Conservation (phyloP, 2,329 filamentous ascomycete genomes). For the Juglanconis juglandina region DNA sequence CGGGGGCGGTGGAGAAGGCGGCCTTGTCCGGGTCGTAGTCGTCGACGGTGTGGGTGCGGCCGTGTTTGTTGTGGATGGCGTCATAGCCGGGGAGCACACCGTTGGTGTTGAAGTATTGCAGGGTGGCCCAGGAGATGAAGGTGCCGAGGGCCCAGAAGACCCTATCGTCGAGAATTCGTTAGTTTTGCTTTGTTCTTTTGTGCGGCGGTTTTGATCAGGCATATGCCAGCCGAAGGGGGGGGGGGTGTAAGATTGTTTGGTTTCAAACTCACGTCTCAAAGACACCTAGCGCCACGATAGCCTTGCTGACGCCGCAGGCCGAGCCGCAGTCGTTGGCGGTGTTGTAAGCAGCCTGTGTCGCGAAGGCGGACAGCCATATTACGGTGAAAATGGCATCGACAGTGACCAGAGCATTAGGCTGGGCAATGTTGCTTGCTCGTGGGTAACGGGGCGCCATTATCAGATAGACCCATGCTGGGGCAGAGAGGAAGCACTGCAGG, state of each 20-base stretch:
- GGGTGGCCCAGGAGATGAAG: constrained; percentile 56
- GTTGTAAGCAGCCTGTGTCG: constrained; percentile 64
- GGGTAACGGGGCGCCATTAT: constrained; percentile 62
- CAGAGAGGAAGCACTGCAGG: constrained; percentile 59
- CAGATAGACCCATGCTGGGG: constrained; percentile 63
- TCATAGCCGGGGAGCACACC: constrained; percentile 61
- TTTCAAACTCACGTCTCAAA: constrained; percentile 54
- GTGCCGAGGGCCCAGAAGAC: constrained; percentile 53
- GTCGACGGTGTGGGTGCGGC: constrained; percentile 31
- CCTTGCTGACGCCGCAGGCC: constrained; percentile 60
- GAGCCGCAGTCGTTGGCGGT: constrained; percentile 50
- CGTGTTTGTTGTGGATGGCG: constrained; percentile 28
- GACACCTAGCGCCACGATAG: constrained; percentile 59
- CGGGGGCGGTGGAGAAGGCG: constrained; percentile 64
- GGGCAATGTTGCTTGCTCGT: constrained; percentile 58
- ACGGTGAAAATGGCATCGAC: constrained; percentile 57
- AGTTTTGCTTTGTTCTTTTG: constrained; percentile 11
- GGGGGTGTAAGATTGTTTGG: not conserved
- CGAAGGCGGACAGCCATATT: constrained; percentile 65
- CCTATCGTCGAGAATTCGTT: constrained; percentile 32
- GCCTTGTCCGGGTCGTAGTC: constrained; percentile 68
- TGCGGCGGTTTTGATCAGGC: too few relatives aligned
- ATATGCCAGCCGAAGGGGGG: not conserved
- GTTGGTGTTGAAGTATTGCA: constrained; percentile 61
- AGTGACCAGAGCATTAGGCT: constrained; percentile 58